These are phyloP conservation scores for Ciborinia camelliae DNA, from an alignment of 2,329 filamentous ascomycete species.

Conservation along the genomic window DNA sequence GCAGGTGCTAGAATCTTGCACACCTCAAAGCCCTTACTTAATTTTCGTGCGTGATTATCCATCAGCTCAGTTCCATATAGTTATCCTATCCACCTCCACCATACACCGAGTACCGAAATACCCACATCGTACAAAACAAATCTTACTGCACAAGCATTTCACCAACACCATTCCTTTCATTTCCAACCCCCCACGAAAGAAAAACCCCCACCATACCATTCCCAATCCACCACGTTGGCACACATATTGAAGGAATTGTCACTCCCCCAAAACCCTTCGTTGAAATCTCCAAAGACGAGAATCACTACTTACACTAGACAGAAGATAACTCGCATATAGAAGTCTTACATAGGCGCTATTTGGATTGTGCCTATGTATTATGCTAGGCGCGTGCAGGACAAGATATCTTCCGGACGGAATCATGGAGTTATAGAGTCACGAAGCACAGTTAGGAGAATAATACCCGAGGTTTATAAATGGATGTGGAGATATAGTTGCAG, in stretches of 20 bases:
- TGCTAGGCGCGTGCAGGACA: background rate
- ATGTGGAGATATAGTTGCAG: background rate
- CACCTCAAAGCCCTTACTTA: background rate
- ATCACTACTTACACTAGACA: background rate
- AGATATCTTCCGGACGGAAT: background rate
- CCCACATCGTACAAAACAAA: background rate
- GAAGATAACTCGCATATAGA: background rate
- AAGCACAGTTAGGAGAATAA: background rate
- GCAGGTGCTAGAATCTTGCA: background rate
- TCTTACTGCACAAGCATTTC: background rate
- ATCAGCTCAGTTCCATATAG: background rate
- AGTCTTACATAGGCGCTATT: background rate
- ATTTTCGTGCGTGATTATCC: conserved; percentile 1
- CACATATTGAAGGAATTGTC: background rate
- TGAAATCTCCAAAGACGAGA: background rate
- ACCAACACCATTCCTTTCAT: background rate
- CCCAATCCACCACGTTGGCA: background rate
- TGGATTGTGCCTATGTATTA: background rate
- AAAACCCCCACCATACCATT: background rate
- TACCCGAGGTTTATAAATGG: background rate
- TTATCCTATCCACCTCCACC: background rate
- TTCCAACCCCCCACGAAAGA: background rate
- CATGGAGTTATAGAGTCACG: background rate
- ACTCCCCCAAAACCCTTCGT: background rate
- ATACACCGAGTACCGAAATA: background rate